Evolutionary conservation across 768 basidiomycete species (phyloP), one percentile per base, ranked within the genome.

Genomic region (Suillus fuscotomentosus): DNA sequence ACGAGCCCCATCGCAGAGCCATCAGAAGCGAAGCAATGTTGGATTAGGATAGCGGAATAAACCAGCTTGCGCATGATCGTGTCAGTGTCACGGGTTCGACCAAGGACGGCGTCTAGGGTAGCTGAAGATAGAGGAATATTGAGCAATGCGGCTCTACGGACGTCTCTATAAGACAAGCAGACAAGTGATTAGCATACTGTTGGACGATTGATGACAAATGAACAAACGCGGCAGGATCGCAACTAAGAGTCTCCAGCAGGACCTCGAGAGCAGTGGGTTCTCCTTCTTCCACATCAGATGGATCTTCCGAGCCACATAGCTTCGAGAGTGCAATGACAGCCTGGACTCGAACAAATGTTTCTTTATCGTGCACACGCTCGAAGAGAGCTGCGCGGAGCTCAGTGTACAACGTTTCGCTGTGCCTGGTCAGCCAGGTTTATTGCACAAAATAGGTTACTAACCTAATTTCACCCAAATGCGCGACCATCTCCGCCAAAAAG

Each of bases 381-480:
- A 96, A 76, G 4, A 97, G 83, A 0, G 84, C 80, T 0, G 78
- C 67, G 38, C 89, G 86, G 2, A 98, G 83, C 1, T 77, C 66
- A 6, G 75, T 76, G 70, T 91, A 98, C 14, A 91, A 77, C 20
- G 92, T 90, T 72, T 92, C 91, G 66, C 96, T 98, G 71, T 27
- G 41, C 36, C 27, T 65, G 53, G 61, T 60, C 48, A 34, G 55
- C 61, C 24, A 34, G 3, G 24, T 8, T 5, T 4, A 60, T 51
- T 9, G 50, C 27, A 66, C 20, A 42, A 43, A 27, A 20, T 27
- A 53, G 11, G 5, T 31, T 43, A 82, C 90, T 61, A 71, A 97
- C 95, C 96, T 94, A 63, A 98, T 83, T 76, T 90, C 90, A 8
- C 93, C 93, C 0, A 97, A 79, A 63, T 88, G 85, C 0, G 86